Base-by-base conservation (phyloP, 106 monocot species). In the Triglochin maritima region DNA sequence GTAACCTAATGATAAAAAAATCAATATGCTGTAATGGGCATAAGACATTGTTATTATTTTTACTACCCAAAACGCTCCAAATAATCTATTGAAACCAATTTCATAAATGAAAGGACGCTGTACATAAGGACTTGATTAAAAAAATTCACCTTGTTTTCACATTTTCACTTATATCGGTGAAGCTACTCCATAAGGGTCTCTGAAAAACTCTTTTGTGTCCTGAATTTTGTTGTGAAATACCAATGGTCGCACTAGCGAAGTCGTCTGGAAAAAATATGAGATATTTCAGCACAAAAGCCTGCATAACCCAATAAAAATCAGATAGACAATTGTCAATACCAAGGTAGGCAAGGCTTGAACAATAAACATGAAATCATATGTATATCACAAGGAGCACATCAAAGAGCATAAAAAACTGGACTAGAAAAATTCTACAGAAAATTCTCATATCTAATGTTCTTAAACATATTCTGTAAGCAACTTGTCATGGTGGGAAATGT, bases 281-380 rank as follows among this genome's bases (percentile, higher is more conserved):
- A 50, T 77, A 77, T 66, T 77, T 77, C 55, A 77, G 57, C 11
- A 77, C 58, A 66, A 65, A 71, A 2, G 77, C 77, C 77, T 77
- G 77, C 66, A 65, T 46, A 47, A 65, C 50, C 41, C 49, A 47
- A 29, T 29, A 29, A 29, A 29, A 29, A 29, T 29, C 29, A 29
- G 29, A 29, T 29, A 29, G 29, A 29, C 29, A 29, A 29, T 29
- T 29, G 29, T 29, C 52, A 7, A 52, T 52, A 52, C 52, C 7
- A 52, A 7, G 11, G 52, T 52, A 16, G 15, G 49, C 49, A 9
- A 47, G 17, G 50, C 63, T 47, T 17, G 17, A 17, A 50, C 15
- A 17, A 60, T 29, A 60, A 60, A 1, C 14, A 41, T 60, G 43
- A 60, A 5, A 1, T 42, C 11, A 29, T 42, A 60, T 60, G 41